Percentiles rank a stretch among this genome's conserved stretches.
phyloP scores from a whole-genome alignment of 169 alveolate genomes.

The Eimeria acervulina region DNA sequence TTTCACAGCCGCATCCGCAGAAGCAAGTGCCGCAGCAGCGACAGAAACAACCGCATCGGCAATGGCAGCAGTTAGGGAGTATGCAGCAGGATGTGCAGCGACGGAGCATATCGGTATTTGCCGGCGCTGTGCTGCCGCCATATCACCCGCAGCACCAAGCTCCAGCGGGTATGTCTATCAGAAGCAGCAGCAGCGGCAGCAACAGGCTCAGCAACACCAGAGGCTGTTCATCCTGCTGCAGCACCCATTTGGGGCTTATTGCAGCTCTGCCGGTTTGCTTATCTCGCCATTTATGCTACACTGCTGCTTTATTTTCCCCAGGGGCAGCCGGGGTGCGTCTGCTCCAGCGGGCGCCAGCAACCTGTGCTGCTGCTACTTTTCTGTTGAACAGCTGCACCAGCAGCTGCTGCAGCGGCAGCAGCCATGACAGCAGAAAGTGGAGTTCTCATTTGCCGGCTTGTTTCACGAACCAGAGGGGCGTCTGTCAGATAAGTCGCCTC shows the following conservation, averaged over 20 bases:
- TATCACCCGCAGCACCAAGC: neutral
- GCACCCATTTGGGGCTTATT: neutral
- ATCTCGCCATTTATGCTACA: neutral
- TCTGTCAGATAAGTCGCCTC: neutral
- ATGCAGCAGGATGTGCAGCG: neutral
- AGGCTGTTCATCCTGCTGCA: neutral
- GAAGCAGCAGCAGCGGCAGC: neutral
- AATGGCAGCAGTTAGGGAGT: neutral
- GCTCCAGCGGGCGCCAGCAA: neutral
- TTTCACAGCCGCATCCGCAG: conserved; percentile 6
- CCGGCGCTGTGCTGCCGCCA: neutral
- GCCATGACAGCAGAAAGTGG: neutral
- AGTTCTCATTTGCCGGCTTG: neutral
- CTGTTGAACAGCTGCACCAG: neutral
- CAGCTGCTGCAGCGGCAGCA: neutral
- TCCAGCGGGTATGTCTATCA: neutral
- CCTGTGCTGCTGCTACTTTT: neutral
- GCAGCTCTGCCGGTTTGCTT: neutral
- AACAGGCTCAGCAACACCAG: neutral
- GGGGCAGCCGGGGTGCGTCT: no score
- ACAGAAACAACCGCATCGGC: neutral
- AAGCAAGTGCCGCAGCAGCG: conserved; percentile 10
- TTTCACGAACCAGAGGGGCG: neutral
- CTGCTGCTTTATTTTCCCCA: no score
- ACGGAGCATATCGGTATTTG: neutral